phyloP scores from a whole-genome alignment of 495 filamentous ascomycete genomes.

The Podospora pseudocomata region DNA sequence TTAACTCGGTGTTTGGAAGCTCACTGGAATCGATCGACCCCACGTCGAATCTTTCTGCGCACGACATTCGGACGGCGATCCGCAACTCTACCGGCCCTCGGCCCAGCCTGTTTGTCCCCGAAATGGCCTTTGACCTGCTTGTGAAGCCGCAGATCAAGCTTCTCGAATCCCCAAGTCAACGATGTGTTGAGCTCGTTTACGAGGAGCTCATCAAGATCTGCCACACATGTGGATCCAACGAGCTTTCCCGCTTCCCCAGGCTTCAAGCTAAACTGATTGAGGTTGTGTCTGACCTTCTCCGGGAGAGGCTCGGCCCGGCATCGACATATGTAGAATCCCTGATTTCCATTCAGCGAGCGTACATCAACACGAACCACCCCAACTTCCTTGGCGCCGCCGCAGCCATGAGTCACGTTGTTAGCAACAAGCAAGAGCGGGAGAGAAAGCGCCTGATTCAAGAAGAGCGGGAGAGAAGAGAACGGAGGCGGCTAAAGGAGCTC shows the following conservation, averaged over 20 bases:
- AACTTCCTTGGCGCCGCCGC: slow-evolving; percentile 97
- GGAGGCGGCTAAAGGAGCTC: slow-evolving; percentile 74
- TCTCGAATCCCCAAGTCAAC: slow-evolving; percentile 89
- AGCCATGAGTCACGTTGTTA: slow-evolving; percentile 96
- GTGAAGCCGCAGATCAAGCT: slow-evolving; percentile 99
- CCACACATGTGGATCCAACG: slow-evolving; percentile 94
- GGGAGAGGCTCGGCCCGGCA: slow-evolving; percentile 84
- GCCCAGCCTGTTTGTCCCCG: slow-evolving; percentile 92
- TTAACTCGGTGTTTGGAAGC: slow-evolving; percentile 98
- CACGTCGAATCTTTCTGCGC: slow-evolving; percentile 86
- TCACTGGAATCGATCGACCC: slow-evolving; percentile 94
- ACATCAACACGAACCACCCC: slow-evolving; percentile 99
- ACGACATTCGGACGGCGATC: slow-evolving; percentile 98
- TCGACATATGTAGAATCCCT: slow-evolving; percentile 91
- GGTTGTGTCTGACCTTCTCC: slow-evolving; percentile 92
- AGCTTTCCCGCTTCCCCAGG: slow-evolving; percentile 85
- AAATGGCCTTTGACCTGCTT: slow-evolving; percentile 93
- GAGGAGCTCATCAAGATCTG: slow-evolving; percentile 99
- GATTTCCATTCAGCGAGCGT: slow-evolving; percentile 94
- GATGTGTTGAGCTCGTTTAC: slow-evolving; percentile 96
- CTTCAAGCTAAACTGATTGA: slow-evolving; percentile 97
- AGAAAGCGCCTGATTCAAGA: slow-evolving; percentile 73
- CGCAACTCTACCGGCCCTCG: slow-evolving; percentile 96
- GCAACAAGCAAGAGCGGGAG: slow-evolving; percentile 89
- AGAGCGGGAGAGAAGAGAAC: slow-evolving; percentile 78